Evolutionary conservation across 2,329 filamentous ascomycete species (phyloP).

Genomic region (Pyrenochaeta sp.): DNA sequence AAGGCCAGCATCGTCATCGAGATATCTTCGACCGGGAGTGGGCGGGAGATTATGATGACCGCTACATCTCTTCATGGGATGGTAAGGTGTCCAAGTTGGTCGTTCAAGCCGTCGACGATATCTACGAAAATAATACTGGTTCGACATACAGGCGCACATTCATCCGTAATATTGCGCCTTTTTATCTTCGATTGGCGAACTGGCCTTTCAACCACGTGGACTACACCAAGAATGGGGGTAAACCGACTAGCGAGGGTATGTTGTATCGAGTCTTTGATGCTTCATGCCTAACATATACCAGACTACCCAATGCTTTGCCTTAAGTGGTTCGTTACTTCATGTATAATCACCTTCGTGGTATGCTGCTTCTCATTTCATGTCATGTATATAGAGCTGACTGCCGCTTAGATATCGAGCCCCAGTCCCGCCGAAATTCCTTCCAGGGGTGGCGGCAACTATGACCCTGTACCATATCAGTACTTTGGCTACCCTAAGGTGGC

Average conservation of each 20-base stretch:
- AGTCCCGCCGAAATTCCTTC: conserved; percentile 16
- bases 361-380: conserved; percentile 1
- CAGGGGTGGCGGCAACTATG: conserved; percentile 37
- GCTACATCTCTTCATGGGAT: conserved; percentile 42
- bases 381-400: not conserved
- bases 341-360: conserved; percentile 36
- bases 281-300: conserved; percentile 9
- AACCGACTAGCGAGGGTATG: conserved; percentile 29
- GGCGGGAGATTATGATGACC: conserved; percentile 40
- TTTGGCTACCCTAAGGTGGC: conserved; percentile 44
- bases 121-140: conserved; percentile 38
- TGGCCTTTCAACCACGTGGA: conserved; percentile 44
- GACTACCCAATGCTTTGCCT: conserved; percentile 35
- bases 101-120: conserved; percentile 43
- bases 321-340: conserved; percentile 41
- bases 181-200: conserved; percentile 39
- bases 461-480: conserved; percentile 38
- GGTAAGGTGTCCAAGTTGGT: conserved; percentile 40
- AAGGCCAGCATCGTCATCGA: conserved; percentile 20
- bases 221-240: conserved; percentile 25
- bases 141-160: conserved; percentile 41
- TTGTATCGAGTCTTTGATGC: not conserved
- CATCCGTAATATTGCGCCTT: conserved; percentile 39
- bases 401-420: conserved; percentile 32
- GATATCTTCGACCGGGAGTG: conserved; percentile 37